Percentiles rank a stretch among this genome's conserved stretches.
Evolutionary conservation across 164 flowering plant genomes (phyloP).

Genomic region (Euptelea pleiosperma): DNA sequence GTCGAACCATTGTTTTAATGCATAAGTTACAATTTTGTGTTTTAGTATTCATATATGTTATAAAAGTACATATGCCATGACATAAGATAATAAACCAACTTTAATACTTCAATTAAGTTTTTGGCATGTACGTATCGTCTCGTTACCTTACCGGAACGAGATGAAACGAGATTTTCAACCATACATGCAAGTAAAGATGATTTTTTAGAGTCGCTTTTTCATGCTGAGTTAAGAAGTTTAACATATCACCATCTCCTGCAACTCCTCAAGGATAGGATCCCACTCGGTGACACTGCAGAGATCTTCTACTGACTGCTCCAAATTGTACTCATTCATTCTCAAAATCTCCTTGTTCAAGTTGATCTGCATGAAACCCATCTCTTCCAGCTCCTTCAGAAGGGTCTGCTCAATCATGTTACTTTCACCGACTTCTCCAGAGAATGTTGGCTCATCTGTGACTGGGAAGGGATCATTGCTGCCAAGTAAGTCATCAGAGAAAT

Average conservation of each 20-base stretch:
- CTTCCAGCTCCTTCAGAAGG: conserved; percentile 71
- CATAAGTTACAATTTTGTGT: too few species aligned
- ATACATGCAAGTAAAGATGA: too few species aligned
- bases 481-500: conserved; percentile 23
- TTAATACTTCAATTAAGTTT: too few species aligned
- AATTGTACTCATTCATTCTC: conserved; percentile 55
- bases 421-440: conserved; percentile 5
- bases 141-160: too few species aligned
- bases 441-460: conserved; percentile 10
- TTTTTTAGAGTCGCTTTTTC: too few species aligned
- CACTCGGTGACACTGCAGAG: conserved; percentile 75
- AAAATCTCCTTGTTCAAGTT: conserved; percentile 71
- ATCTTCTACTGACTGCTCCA: conserved; percentile 68
- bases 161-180: background rate
- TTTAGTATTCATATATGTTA: too few species aligned
- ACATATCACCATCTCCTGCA: conserved; percentile 90
- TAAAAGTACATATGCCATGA: too few species aligned
- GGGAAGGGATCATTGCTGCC: conserved; percentile 14
- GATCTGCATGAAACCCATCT: conserved; percentile 77
- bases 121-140: too few species aligned
- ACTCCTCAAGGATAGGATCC: conserved; percentile 81
- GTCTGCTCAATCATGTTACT: conserved; percentile 33
- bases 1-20: too few species aligned
- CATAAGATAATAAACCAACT: too few species aligned
- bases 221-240: too few species aligned